These are phyloP conservation scores for Ophiostoma himal-ulmi DNA, from an alignment of 2,329 filamentous ascomycete species.

Conservation along the genomic window DNA sequence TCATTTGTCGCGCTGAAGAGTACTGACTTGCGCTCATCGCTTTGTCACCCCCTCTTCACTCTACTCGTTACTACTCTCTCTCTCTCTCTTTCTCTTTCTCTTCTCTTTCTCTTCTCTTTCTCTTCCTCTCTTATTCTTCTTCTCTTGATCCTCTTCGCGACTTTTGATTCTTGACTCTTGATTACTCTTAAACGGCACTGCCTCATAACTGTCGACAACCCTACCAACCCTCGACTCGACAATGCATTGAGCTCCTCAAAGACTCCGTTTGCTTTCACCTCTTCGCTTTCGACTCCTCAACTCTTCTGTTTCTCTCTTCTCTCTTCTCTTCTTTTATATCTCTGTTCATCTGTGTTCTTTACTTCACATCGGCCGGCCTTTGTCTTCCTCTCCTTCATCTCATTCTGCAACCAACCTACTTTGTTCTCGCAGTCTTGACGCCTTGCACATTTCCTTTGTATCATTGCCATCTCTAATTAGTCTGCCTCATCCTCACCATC, in stretches of 20 bases:
- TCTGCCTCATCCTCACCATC: not conserved
- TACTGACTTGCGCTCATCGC: constrained; percentile 15
- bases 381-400: constrained; percentile 16
- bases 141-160: not conserved
- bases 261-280: not conserved
- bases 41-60: constrained; percentile 10
- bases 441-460: constrained; percentile 2
- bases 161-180: not conserved
- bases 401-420: not conserved
- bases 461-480: not conserved
- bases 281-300: not conserved
- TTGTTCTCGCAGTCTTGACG: not conserved
- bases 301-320: not conserved
- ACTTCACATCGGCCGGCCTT: constrained; percentile 20
- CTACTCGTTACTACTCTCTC: not conserved
- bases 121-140: not conserved
- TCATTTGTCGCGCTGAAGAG: not conserved
- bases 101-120: not conserved
- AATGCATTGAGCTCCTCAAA: constrained; percentile 17
- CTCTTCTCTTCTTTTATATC: constrained; percentile 14
- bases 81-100: constrained; percentile 8
- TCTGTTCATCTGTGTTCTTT: not conserved
- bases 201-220: not conserved
- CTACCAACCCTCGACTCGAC: constrained; percentile 1
- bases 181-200: not conserved